These are phyloP conservation scores for Canna indica DNA, from an alignment of 176 grass and related monocot genomes.

Conservation along the genomic window DNA sequence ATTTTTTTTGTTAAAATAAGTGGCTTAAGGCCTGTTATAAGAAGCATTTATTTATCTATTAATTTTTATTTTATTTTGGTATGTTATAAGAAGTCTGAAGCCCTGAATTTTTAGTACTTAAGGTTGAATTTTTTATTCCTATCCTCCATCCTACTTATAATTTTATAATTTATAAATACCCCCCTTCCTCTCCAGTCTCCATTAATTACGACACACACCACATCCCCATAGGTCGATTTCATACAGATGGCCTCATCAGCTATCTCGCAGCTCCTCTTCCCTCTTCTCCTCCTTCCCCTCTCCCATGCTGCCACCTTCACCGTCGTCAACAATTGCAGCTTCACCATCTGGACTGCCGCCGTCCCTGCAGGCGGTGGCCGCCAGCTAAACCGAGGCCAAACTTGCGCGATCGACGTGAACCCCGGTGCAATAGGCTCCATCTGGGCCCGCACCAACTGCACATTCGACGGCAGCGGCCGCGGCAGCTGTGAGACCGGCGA, in stretches of 20 bases:
- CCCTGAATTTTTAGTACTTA: too few species aligned
- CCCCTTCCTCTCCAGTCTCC: background rate
- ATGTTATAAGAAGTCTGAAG: too few species aligned
- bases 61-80: too few species aligned
- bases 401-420: background rate
- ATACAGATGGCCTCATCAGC: background rate
- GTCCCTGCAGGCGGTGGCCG: background rate
- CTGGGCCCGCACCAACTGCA: slow-evolving; percentile 19
- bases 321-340: background rate
- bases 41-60: too few species aligned
- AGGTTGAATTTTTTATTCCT: too few species aligned
- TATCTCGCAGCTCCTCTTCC: background rate
- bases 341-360: background rate
- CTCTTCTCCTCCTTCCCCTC: background rate
- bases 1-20: too few species aligned
- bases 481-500: slow-evolving; percentile 40
- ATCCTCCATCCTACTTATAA: too few species aligned
- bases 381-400: background rate
- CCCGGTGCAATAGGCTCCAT: background rate
- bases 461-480: slow-evolving; percentile 33
- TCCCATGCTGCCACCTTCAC: background rate
- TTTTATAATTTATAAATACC: too few species aligned
- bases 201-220: background rate
- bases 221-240: background rate
- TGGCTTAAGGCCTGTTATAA: too few species aligned